Evolutionary conservation across 148 eudicot species (phyloP).

Genomic region (Fagopyrum esculentum): DNA sequence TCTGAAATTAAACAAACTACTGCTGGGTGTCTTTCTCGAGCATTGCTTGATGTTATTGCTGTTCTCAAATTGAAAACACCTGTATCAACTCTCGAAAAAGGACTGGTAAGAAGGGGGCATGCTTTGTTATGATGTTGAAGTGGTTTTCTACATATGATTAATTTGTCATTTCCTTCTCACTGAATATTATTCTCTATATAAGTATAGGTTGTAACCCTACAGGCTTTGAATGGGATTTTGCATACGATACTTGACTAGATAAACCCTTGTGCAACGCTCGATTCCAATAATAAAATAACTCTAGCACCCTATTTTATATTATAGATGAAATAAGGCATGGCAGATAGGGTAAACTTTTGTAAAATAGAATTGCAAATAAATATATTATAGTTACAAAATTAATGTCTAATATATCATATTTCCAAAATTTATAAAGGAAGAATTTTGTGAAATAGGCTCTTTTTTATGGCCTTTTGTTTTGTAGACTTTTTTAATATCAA

Average conservation of each 20-base stretch:
- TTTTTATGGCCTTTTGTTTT: no score
- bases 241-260: background rate
- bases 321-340: no score
- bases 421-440: no score
- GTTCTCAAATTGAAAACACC: constrained; percentile 65
- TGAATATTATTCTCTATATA: background rate
- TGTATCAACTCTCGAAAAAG: constrained; percentile 54
- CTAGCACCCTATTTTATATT: no score
- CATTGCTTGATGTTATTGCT: constrained; percentile 63
- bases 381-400: no score
- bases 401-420: no score
- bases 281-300: no score
- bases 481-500: no score
- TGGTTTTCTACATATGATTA: background rate
- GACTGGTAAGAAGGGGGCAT: constrained; percentile 42
- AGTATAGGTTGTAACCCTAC: background rate
- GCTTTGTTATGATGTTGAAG: background rate
- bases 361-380: no score
- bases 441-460: no score
- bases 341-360: no score
- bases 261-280: no score
- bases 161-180: background rate
- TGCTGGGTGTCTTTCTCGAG: constrained; percentile 67
- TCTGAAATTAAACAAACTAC: constrained; percentile 82
- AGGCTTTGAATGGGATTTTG: background rate